These are phyloP conservation scores for Lenzites betulinus DNA, from an alignment of 768 basidiomycete genomes.

Conservation along the genomic window DNA sequence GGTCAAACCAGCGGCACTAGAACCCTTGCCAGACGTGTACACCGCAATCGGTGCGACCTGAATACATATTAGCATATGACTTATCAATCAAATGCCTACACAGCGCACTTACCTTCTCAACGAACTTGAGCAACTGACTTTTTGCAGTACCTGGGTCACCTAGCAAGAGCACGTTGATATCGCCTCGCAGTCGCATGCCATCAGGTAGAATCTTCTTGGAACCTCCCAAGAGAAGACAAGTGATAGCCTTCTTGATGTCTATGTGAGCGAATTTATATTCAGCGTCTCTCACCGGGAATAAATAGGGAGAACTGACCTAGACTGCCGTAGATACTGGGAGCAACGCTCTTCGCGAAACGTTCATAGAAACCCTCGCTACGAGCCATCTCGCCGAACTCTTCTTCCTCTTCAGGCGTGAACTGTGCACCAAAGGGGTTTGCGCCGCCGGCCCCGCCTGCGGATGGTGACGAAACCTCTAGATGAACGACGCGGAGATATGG, in stretches of 20 bases:
- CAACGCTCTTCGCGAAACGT: conserved; percentile 90
- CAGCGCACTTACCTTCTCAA: conserved; percentile 72
- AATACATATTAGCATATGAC: background rate
- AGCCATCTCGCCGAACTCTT: conserved; percentile 92
- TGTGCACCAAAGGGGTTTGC: conserved; percentile 85
- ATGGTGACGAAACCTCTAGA: conserved; percentile 84
- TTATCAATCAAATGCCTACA: background rate
- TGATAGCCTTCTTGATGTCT: conserved; percentile 99
- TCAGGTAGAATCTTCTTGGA: conserved; percentile 97
- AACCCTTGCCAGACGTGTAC: conserved; percentile 98
- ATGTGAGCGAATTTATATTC: background rate
- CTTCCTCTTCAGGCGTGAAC: conserved; percentile 95
- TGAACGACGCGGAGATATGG: conserved; percentile 95
- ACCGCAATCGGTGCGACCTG: conserved; percentile 97
- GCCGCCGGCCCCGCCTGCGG: conserved; percentile 63
- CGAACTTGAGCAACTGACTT: conserved; percentile 96
- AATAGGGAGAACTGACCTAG: conserved; percentile 55
- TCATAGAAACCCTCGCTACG: conserved; percentile 90
- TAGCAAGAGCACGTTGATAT: conserved; percentile 94
- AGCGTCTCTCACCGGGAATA: background rate
- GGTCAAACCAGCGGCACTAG: conserved; percentile 97
- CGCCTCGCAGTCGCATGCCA: conserved; percentile 94
- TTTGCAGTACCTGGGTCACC: conserved; percentile 99
- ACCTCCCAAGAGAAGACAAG: conserved; percentile 95
- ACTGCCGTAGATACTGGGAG: conserved; percentile 95